phyloP scores from a whole-genome alignment of 768 basidiomycete species.

The Crucibulum laeve region DNA sequence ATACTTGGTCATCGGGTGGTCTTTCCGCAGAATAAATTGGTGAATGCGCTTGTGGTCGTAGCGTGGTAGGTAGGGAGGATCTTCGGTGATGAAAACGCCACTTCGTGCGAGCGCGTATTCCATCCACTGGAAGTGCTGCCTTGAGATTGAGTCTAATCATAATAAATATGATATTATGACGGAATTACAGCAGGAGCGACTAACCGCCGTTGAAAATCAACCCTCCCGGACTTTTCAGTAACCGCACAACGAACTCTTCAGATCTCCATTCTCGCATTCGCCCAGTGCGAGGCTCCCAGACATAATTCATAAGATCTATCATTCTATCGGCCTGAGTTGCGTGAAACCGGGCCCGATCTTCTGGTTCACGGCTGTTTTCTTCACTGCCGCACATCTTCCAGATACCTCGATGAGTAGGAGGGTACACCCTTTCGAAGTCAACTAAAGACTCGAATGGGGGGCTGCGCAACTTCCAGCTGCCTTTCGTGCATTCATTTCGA shows the following conservation, averaged over 20 bases:
- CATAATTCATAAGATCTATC: conserved; percentile 13
- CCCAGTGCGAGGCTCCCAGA: conserved; percentile 11
- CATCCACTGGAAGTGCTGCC: conserved; percentile 8
- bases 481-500: conserved; percentile 11
- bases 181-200: not conserved
- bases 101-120: conserved; percentile 7
- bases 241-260: conserved; percentile 10
- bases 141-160: conserved; percentile 6
- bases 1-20: conserved; percentile 8
- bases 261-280: conserved; percentile 9
- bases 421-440: conserved; percentile 10
- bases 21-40: conserved; percentile 5
- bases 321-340: conserved; percentile 7
- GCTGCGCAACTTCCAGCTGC: conserved; percentile 8
- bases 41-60: conserved; percentile 4
- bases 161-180: not conserved
- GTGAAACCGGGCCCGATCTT: not conserved
- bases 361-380: conserved; percentile 3
- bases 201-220: conserved; percentile 14
- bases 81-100: conserved; percentile 7
- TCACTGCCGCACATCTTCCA: conserved; percentile 6
- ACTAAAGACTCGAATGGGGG: conserved; percentile 10
- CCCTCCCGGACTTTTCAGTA: conserved; percentile 12
- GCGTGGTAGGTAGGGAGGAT: conserved; percentile 5
- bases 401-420: not conserved